Evolutionary conservation across 1,284 basidiomycete genomes (phyloP), one percentile per base, ranked within the genome.

Genomic region (Sutorius eximius): DNA sequence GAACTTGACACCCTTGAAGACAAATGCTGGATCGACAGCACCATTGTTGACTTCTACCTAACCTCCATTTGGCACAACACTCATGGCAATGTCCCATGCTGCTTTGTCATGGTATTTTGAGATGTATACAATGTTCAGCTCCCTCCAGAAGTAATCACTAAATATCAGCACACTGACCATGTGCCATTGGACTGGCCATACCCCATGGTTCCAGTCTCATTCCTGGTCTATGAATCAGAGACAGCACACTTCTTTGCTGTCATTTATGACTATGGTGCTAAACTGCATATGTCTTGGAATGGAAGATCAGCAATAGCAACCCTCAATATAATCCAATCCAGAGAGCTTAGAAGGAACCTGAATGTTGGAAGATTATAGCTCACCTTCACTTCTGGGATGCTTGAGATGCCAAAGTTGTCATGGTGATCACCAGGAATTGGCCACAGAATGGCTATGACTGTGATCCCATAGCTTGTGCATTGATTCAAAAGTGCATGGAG

Each of bases 201-300:
- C 16, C 38, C 46, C 1, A 11, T 58, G 1, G 11, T 49, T 5
- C 47, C 50, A 0, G 16, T 58, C 0, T 32, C 44, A 10, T 49
- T 58, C 1, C 11, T 58, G 0, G 30, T 50, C 0, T 43, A 53
- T 29, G 45, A 44, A 4, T 8, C 16, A 9, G 2, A 10, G 5
- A 3, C 32, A 3, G 22, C 33, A 2, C 58, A 61, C 20, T 61
- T 43, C 38, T 61, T 61, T 10, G 18, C 40, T 9, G 49, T 51
- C 1, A 16, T 60, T 0, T 60, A 58, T 3, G 37, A 63, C n/a
- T 63, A 52, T 44, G 1, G 3, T 0, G 8, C 18, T 0, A 24
- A 7, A 48, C 34, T 18, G 51, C 52, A 0, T 52, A 60, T 7
- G 24, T 61, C 1, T 16, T 61, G 0, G 58, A 49, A 36, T n/a